Evolutionary conservation across 1,139 yeast species (phyloP), one percentile per base, ranked within the genome.

Genomic region (Geotrichum klebahnii): DNA sequence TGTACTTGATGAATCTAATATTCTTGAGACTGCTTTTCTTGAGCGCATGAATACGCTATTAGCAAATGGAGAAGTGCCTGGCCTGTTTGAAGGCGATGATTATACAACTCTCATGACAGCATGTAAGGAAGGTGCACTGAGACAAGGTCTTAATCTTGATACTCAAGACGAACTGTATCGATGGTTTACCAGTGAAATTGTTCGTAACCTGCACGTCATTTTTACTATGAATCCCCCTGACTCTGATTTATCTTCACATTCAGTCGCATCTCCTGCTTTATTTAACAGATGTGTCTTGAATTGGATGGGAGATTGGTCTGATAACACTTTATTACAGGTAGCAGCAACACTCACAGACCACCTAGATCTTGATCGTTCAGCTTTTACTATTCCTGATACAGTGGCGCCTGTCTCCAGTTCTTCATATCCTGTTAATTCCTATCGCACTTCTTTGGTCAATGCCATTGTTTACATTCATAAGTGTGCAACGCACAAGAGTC

Each of bases 21-120:
- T 89, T 50, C 63, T 82, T 45, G 94, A 86, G 44, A 74, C 95
- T 0, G 74, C 95, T 0, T 90, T 90, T 61, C 69, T 92, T 31
- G 98, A 92, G 66, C 73, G 96, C 54, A 88, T 92, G 95, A 92
- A 92, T 60, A 87, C 95, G 0, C 70, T 92, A 26, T 72, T 92
- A 33, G 97, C 97, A 0, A 92, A 90, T 64, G 87, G 96, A 0
- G 97, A 90, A 59, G 78, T 89, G 22, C 97, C 97, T 0, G 97
- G 96, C 2, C 70, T 92, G 19, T 92, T 87, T 65, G 88, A 81
- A 57, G 92, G 82, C 0, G 95, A 87, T 10, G 90, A 86, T 12
- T 76, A 71, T 48, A 69, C 71, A 0, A 57, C 73, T 2, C 67
- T 89, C 47, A 72, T 86, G 73, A 69, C 69, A 1, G 61, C 76